Evolutionary conservation across 768 basidiomycete species (phyloP), one percentile per base, ranked within the genome.

Genomic region (Fibroporia radiculosa): DNA sequence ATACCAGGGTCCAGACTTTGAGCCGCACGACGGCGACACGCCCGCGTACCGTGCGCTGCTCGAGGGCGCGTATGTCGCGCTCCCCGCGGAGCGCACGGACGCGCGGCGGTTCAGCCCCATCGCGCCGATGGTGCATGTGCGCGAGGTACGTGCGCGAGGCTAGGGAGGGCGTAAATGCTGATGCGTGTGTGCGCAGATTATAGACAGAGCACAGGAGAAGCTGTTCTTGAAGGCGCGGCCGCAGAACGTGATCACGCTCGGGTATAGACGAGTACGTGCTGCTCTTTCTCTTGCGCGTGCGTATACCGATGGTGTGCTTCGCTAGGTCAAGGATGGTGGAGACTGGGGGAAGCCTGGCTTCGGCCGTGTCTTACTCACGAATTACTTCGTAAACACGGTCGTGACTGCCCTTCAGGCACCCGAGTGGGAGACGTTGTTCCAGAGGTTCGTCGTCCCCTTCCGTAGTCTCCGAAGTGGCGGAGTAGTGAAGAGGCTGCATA

Each of bases 341-440:
- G 44, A 45, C n/a, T 11, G 16, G 4, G 44, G 31, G 22, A n/a
- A 18, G 25, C 19, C 14, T 32, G 18, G 42, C 42, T 24, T 11
- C 20, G 55, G 66, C 45, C 60, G 20, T 61, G 72, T 66, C 11
- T 71, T 70, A 6, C 69, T 85, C 39, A 67, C 66, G 13, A 86
- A 81, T 54, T 68, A 67, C 45, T 80, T 78, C 51, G 68, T 85
- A 13, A 93, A 92, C 58, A 89, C 89, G 0, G 72, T 78, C n/a
- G 65, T 87, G 25, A 81, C 80, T 11, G 76, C 75, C 0, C 63
- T 93, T 14, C 73, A 81, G 49, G 69, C 71, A 0, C 67, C 71
- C 0, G 77, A 82, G 47, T 93, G 89, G 89, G 73, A 77, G 42
- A 59, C 55, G 2, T 64, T 92, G 11, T 64, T 88, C 1, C 62